Conservation (phyloP, 73 alveolate species). For the Paramecium pentaurelia region DNA sequence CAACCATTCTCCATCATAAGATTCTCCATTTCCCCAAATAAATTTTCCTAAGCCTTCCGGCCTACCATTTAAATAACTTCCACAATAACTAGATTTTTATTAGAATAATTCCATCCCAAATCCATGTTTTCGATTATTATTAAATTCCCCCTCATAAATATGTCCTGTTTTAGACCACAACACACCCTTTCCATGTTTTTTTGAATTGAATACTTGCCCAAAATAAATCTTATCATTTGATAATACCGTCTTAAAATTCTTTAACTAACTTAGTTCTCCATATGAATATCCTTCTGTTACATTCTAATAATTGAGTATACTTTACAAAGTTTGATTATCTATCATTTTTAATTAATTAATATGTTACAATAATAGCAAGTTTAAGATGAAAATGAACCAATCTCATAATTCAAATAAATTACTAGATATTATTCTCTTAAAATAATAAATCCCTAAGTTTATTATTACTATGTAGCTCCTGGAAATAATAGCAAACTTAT, state of each 20-base stretch:
- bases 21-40: slow-evolving; percentile 71
- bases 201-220: background rate
- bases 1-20: slow-evolving; percentile 77
- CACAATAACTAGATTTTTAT: slow-evolving; percentile 68
- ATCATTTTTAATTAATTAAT: background rate
- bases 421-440: background rate
- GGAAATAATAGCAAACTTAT: slow-evolving; percentile 74
- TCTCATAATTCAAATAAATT: background rate
- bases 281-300: background rate
- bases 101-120: slow-evolving; percentile 67
- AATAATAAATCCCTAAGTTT: background rate
- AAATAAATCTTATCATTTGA: background rate
- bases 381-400: background rate
- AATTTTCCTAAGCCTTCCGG: slow-evolving; percentile 71
- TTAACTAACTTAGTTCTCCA: background rate
- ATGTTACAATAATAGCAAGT: background rate
- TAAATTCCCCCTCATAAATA: slow-evolving; percentile 46
- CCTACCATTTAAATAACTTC: slow-evolving; percentile 73
- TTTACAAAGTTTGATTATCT: background rate
- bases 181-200: slow-evolving; percentile 8
- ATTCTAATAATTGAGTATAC: background rate
- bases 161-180: background rate
- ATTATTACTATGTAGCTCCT: slow-evolving; percentile 56
- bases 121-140: slow-evolving; percentile 64
- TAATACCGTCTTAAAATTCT: background rate